A percentile compares a stretch with the other conserved stretches of the same genome.
Conservation (phyloP, 441 rosid genomes). For the Populus hybrid region DNA sequence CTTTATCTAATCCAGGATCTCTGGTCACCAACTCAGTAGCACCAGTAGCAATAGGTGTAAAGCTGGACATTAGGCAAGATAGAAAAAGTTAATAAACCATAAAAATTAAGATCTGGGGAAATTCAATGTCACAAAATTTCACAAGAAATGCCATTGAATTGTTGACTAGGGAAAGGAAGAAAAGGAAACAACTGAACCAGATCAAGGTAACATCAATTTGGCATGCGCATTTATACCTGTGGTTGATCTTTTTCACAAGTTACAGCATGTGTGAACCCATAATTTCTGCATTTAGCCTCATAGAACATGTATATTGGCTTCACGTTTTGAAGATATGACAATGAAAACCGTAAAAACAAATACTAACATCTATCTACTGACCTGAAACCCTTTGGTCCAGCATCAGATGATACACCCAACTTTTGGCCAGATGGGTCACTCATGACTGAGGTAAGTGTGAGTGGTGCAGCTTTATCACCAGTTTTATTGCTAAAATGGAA, state of each 20-base stretch:
- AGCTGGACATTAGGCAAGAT: slow-evolving; percentile 34
- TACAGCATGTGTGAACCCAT: background rate
- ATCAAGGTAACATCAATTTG: background rate
- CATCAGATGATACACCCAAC: slow-evolving; percentile 21
- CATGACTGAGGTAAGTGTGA: slow-evolving; percentile 14
- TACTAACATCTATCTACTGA: slow-evolving; percentile 13
- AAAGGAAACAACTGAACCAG: background rate
- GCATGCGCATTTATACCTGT: background rate
- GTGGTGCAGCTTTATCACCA: slow-evolving; percentile 21
- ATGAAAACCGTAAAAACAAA: background rate
- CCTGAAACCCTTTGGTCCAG: slow-evolving; percentile 43
- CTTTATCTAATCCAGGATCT: slow-evolving; percentile 43
- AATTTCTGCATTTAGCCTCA: background rate
- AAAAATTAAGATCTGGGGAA: background rate
- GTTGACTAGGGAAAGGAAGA: background rate
- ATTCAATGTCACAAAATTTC: background rate
- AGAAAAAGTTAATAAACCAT: background rate
- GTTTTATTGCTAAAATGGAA: slow-evolving; percentile 23
- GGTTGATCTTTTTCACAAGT: background rate
- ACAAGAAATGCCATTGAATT: background rate
- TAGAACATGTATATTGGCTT: too few relatives aligned
- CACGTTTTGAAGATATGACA: background rate
- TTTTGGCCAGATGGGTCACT: slow-evolving; percentile 28
- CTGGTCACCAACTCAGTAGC: slow-evolving; percentile 29
- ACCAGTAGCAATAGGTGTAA: slow-evolving; percentile 30